phyloP scores from a whole-genome alignment of 2,329 filamentous ascomycete species.

The Alternaria triticina region DNA sequence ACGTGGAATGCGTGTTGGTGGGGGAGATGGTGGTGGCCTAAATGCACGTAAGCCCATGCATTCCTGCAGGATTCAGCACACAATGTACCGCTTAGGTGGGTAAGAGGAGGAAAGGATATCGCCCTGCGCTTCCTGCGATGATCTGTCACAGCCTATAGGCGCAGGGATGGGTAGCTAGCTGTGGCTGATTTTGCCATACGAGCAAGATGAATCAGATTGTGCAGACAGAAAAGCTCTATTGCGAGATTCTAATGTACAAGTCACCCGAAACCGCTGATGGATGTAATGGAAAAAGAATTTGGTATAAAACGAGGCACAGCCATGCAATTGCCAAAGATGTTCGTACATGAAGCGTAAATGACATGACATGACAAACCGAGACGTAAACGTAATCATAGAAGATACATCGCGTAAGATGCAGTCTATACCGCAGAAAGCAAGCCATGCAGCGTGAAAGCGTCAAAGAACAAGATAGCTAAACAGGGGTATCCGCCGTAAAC shows the following conservation, averaged over 20 bases:
- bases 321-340: neutral
- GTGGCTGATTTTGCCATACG: neutral
- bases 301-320: neutral
- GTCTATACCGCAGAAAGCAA: neutral
- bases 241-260: neutral
- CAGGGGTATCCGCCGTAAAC: constrained; percentile 4
- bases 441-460: neutral
- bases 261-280: too few species aligned
- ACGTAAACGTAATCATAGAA: neutral
- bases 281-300: neutral
- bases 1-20: neutral
- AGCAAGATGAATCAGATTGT: too few species aligned
- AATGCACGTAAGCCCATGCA: neutral
- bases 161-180: neutral
- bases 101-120: neutral
- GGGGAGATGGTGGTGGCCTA: neutral
- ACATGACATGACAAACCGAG: neutral
- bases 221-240: neutral
- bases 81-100: neutral
- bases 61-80: neutral
- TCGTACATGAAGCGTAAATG: neutral
- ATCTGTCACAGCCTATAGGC: neutral
- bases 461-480: neutral
- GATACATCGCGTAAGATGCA: neutral
- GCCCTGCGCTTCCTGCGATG: neutral